A percentile compares a stretch with the other conserved stretches of the same genome.
These are phyloP conservation scores for Leccinum boreale DNA, from an alignment of 768 basidiomycete species.

Conservation along the genomic window DNA sequence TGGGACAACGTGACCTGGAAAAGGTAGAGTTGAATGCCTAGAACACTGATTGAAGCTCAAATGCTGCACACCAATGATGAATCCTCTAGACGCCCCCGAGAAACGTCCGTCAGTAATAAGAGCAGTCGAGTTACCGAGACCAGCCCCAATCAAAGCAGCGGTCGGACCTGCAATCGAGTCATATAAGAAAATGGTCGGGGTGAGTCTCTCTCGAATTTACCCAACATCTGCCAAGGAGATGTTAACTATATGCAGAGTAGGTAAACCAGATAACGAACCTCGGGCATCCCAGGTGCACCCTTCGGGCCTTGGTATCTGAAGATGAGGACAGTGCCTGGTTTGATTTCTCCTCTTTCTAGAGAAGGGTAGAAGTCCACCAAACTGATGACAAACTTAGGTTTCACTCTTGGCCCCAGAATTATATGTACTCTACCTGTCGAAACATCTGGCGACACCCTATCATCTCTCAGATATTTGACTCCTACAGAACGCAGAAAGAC, in stretches of 20 bases:
- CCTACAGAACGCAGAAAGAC: slow-evolving; percentile 6
- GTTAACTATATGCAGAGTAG: slow-evolving; percentile 1
- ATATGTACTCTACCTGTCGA: slow-evolving; percentile 51
- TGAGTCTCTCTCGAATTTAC: slow-evolving; percentile 20
- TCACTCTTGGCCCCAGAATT: background rate
- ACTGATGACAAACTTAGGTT: slow-evolving; percentile 32
- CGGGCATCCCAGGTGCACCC: slow-evolving; percentile 91
- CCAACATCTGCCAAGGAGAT: slow-evolving; percentile 39
- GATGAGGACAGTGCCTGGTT: slow-evolving; percentile 69
- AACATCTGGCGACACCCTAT: slow-evolving; percentile 74
- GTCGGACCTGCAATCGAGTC: slow-evolving; percentile 55
- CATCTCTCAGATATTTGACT: background rate
- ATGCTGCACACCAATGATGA: slow-evolving; percentile 48
- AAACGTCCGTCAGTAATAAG: slow-evolving; percentile 89
- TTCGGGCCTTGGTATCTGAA: slow-evolving; percentile 90
- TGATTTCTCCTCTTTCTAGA: slow-evolving; percentile 72
- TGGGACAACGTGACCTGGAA: slow-evolving; percentile 55
- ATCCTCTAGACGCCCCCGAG: slow-evolving; percentile 75
- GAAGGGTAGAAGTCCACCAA: slow-evolving; percentile 71
- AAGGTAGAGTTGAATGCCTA: slow-evolving; percentile 36
- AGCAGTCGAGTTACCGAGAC: slow-evolving; percentile 71
- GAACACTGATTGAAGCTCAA: slow-evolving; percentile 9
- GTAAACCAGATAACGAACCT: slow-evolving; percentile 38
- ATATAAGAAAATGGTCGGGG: background rate
- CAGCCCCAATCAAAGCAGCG: slow-evolving; percentile 80